These are phyloP conservation scores for Chaetoscypha palmicola DNA, from an alignment of 2,329 filamentous ascomycete species.

Conservation along the genomic window DNA sequence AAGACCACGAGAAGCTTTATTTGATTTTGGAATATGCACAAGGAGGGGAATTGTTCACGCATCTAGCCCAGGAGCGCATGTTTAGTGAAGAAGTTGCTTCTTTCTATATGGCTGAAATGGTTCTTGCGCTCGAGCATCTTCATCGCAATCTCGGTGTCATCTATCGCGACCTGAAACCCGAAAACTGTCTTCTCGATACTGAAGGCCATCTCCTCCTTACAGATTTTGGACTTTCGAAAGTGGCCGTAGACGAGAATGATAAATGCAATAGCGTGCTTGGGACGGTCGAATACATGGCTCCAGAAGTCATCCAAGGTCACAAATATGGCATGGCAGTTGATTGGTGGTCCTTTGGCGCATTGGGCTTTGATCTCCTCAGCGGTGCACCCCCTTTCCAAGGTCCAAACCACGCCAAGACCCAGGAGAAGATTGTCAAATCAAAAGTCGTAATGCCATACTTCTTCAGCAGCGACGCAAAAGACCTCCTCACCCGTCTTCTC, in stretches of 20 bases:
- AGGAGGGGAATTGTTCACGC: constrained; percentile 94
- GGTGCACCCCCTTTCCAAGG: constrained; percentile 87
- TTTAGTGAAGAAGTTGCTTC: constrained; percentile 83
- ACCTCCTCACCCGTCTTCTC: constrained; percentile 80
- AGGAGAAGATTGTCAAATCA: constrained; percentile 91
- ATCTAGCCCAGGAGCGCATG: constrained; percentile 89
- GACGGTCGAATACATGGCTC: constrained; percentile 98
- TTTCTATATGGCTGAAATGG: constrained; percentile 99
- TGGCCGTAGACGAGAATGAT: constrained; percentile 64
- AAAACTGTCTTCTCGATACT: constrained; percentile 89
- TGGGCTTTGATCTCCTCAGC: constrained; percentile 88
- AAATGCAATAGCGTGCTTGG: constrained; percentile 85
- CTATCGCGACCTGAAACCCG: constrained; percentile 94
- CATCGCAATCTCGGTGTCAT: constrained; percentile 89
- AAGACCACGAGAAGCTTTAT: constrained; percentile 96
- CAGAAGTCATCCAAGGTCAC: constrained; percentile 81
- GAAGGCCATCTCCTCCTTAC: constrained; percentile 91
- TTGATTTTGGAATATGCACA: constrained; percentile 96
- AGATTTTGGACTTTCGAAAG: constrained; percentile 95
- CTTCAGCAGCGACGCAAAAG: constrained; percentile 84
- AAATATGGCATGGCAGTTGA: constrained; percentile 93
- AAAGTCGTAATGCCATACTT: constrained; percentile 88
- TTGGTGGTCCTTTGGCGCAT: constrained; percentile 96
- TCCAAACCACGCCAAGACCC: constrained; percentile 87
- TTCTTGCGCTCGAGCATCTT: constrained; percentile 86